These are phyloP conservation scores for Candida nanaspora DNA, from an alignment of 805 yeast species.

Conservation along the genomic window DNA sequence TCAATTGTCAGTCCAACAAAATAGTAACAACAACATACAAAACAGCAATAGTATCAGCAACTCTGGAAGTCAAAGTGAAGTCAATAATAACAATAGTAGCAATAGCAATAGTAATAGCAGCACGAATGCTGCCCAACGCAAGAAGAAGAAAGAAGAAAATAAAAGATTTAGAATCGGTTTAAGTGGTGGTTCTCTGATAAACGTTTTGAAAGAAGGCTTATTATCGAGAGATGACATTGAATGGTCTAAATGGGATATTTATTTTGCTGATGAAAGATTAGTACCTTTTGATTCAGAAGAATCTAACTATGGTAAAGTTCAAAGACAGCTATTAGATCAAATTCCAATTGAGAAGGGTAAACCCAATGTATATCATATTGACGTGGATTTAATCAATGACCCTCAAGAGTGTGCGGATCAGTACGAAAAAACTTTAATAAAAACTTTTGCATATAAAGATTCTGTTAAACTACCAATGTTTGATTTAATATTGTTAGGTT, in stretches of 20 bases:
- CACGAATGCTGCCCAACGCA: constrained; percentile 22
- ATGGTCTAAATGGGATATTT: constrained; percentile 94
- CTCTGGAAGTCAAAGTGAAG: constrained; percentile 6
- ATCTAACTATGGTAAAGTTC: constrained; percentile 86
- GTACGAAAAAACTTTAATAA: constrained; percentile 80
- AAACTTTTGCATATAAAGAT: constrained; percentile 92
- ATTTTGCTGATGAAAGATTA: constrained; percentile 92
- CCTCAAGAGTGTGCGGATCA: constrained; percentile 92
- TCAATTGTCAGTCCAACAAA: constrained; percentile 8
- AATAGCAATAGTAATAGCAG: background rate
- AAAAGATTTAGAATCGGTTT: constrained; percentile 83
- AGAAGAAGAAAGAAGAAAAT: constrained; percentile 48
- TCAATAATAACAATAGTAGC: constrained; percentile 3
- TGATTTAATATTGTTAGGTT: constrained; percentile 84
- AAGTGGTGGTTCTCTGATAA: constrained; percentile 87
- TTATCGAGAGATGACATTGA: constrained; percentile 60
- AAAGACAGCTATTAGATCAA: constrained; percentile 70
- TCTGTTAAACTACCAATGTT: constrained; percentile 93
- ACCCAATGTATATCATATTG: constrained; percentile 80
- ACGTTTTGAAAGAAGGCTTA: constrained; percentile 81
- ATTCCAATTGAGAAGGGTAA: constrained; percentile 41
- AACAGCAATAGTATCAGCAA: background rate
- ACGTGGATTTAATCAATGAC: constrained; percentile 64
- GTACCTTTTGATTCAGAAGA: constrained; percentile 81
- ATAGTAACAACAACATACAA: constrained; percentile 2